Evolutionary conservation across 2,329 filamentous ascomycete genomes (phyloP).

Genomic region (Epichloe sp.): DNA sequence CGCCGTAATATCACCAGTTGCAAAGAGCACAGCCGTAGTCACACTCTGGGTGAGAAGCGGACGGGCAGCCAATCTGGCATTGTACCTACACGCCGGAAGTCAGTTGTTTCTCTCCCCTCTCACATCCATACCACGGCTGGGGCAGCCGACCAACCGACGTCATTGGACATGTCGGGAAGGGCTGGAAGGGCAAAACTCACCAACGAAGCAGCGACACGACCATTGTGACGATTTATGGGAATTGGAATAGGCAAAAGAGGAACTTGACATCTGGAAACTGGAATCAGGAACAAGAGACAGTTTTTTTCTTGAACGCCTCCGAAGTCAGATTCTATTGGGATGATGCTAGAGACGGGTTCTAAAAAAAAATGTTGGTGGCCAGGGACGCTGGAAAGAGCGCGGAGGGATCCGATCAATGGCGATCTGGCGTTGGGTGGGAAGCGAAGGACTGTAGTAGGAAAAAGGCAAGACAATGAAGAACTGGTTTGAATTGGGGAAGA

Average conservation of each 20-base stretch:
- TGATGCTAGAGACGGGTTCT: not conserved
- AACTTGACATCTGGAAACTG: not conserved
- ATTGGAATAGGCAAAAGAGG: not conserved
- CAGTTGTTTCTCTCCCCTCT: not conserved
- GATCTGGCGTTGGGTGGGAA: not conserved
- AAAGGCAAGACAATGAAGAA: too few species aligned
- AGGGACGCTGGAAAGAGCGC: not conserved
- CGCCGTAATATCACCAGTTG: conserved; percentile 77
- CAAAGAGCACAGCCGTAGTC: conserved; percentile 85
- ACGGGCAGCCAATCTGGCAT: conserved; percentile 63
- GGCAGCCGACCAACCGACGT: not conserved
- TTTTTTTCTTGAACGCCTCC: not conserved
- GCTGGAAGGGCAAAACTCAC: conserved; percentile 7
- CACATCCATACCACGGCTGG: not conserved
- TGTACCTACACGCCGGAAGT: conserved; percentile 53
- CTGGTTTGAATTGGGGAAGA: not conserved
- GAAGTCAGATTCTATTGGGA: not conserved
- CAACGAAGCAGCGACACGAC: conserved; percentile 18
- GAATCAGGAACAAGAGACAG: not conserved
- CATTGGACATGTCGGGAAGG: not conserved
- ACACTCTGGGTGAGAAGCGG: conserved; percentile 84
- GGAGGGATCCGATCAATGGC: not conserved
- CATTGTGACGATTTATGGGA: conserved; percentile 1
- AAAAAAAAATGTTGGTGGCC: not conserved
- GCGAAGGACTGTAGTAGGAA: not conserved